Base-by-base conservation (phyloP, 306 rosid species). In the Glycine tomentella region DNA sequence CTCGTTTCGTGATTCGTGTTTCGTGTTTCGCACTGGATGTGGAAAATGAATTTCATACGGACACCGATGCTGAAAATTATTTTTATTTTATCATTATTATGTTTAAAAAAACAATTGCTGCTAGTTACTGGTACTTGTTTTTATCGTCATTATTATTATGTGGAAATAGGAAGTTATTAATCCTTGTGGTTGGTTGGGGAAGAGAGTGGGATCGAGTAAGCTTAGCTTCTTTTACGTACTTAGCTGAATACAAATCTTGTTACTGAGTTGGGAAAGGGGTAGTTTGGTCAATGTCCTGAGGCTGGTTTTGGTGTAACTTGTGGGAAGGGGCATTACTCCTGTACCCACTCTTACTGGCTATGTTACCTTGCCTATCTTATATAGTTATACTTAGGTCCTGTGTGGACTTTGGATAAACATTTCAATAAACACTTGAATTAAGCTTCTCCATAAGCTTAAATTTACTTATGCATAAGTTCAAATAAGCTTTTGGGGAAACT, bases 261-360 rank as follows among this genome's bases (percentile, higher is more conserved):
- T 49, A 16, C 34, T 34, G 68, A 42, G 72, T 74, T 11, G 68
- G 53, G 75, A 58, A 49, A 57, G 38, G 74, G 80, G 52, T 72
- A 45, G 15, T 72, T 67, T 61, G 50, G 76, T 81, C 68, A 68
- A 46, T 80, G 83, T 75, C 10, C 36, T 16, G 5, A 67, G 72
- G 68, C 75, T 50, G 68, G 42, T 53, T 77, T 72, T 34, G 31
- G 59, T 57, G 73, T 66, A 42, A 55, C 57, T 71, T 63, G 53
- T 67, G n/a, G 75, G 45, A 62, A 46, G 89, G 61, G 65, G 38
- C 31, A 72, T 81, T 75, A n/a, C 68, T 73, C 6, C 3, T 17
- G 76, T 75, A 36, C 12, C 1, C 8, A 9, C 9, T 20, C 15
- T 70, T 48, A 17, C 15, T 10, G 34, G 14, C 34, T 9, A n/a